Evolutionary conservation across 2,329 filamentous ascomycete genomes (phyloP).

Genomic region (Cladobotryum mycophilum): DNA sequence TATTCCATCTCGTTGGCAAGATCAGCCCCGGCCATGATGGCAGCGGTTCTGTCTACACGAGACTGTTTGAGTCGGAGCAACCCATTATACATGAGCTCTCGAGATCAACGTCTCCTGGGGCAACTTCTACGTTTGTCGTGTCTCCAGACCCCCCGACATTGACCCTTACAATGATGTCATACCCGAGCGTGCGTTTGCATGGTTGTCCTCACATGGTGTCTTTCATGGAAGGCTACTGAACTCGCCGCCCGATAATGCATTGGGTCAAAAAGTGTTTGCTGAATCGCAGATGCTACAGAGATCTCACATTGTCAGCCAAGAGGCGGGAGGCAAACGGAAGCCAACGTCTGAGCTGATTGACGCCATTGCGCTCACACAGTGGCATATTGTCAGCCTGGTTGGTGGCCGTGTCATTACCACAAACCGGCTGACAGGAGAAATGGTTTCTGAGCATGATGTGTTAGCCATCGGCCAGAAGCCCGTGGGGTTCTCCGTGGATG

Average conservation of each 20-base stretch:
- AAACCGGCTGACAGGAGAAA: conserved; percentile 77
- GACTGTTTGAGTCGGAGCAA: conserved; percentile 80
- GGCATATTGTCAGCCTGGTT: conserved; percentile 81
- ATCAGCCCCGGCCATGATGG: conserved; percentile 71
- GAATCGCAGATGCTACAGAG: conserved; percentile 72
- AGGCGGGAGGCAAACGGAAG: conserved; percentile 59
- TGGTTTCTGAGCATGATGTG: conserved; percentile 84
- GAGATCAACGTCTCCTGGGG: conserved; percentile 44
- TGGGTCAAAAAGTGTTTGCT: conserved; percentile 69
- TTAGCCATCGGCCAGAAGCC: conserved; percentile 72
- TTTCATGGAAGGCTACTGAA: conserved; percentile 76
- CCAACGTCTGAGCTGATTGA: conserved; percentile 66
- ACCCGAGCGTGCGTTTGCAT: conserved; percentile 74
- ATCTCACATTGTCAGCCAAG: conserved; percentile 64
- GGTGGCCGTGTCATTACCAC: conserved; percentile 77
- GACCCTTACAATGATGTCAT: conserved; percentile 52
- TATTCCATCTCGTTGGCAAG: conserved; percentile 78
- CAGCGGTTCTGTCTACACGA: conserved; percentile 77
- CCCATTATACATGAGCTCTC: conserved; percentile 69
- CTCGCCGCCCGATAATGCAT: conserved; percentile 49
- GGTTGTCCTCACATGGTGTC: conserved; percentile 82
- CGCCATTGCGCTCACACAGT: conserved; percentile 81
- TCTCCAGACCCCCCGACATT: conserved; percentile 65
- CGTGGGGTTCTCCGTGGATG: conserved; percentile 80
- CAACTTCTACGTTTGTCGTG: conserved; percentile 60